Percentiles rank a stretch among this genome's conserved stretches.
Conservation (phyloP, 306 rosid species). For the Gleditsia sinensis region DNA sequence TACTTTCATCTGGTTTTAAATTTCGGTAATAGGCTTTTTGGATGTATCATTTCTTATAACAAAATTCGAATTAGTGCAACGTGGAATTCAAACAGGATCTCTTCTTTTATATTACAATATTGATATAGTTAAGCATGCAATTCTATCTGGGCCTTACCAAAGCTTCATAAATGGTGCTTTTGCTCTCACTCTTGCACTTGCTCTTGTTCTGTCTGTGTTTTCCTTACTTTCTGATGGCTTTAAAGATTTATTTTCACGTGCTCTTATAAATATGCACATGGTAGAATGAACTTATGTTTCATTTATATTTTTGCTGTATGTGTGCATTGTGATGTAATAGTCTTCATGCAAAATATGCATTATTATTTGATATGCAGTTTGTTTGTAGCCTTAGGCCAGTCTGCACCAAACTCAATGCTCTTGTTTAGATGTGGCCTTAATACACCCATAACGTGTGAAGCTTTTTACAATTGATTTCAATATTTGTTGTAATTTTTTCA, state of each 20-base stretch:
- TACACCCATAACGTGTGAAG: not conserved
- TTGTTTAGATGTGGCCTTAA: not conserved
- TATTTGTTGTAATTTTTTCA: slow-evolving; percentile 12
- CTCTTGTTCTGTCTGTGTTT: not conserved
- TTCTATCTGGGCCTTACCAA: slow-evolving; percentile 7
- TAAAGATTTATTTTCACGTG: not conserved
- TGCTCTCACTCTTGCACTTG: not conserved
- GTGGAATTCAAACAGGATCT: not conserved
- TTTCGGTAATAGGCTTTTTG: slow-evolving; percentile 4
- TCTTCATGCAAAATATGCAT: not conserved
- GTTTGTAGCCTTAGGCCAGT: slow-evolving; percentile 11
- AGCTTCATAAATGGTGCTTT: not conserved
- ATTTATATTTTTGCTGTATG: not conserved
- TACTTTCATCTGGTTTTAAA: not conserved
- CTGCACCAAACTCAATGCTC: not conserved
- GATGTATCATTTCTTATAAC: not conserved
- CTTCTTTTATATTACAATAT: not conserved
- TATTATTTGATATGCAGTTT: not conserved
- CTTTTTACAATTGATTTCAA: slow-evolving; percentile 8
- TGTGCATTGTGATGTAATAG: not conserved
- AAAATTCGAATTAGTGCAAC: not conserved
- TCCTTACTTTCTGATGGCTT: slow-evolving; percentile 1
- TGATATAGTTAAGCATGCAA: not conserved
- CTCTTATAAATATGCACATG: slow-evolving; percentile 4
- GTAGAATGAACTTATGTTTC: slow-evolving; percentile 10